Base-by-base conservation (phyloP, 2,329 filamentous ascomycete genomes). In the Trichoderma koningiopsis region DNA sequence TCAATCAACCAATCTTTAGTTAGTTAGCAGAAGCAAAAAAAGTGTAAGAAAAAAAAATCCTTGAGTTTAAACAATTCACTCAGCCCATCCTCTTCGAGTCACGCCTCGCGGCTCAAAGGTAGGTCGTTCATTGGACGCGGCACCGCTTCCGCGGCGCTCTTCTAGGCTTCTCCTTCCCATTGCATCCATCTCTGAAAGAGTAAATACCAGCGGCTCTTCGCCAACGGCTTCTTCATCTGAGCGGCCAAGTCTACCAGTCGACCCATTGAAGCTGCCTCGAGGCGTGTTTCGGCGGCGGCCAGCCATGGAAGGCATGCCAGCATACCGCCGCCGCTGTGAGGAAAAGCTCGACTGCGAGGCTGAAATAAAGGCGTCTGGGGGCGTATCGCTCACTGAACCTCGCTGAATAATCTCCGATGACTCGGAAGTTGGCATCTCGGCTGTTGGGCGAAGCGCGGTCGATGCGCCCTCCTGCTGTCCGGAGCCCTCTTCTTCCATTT, bases 171-270 rank as follows among this genome's bases (percentile, higher is more conserved):
- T 83, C 71, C 88, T 82, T 56, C 85, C 84, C 68, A 85, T 84
- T 22, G 86, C 82, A 72, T 89, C 88, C 76, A 92, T 86, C 77
- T 93, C 91, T 43, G 89, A 91, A 83, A 93, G 88, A 72, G 91
- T 89, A 77, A 93, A 93, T 11, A 93, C 83, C 11, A 93, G 78
- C 0, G 89, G 89, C 74, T 93, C 91, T 67, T 92, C 91, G 70
- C 91, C 89, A 29, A 83, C 79, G 6, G 87, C 86, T 63, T 83
- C 82, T 56, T 83, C 81, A 29, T 84, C 82, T n/a, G 77, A 81
- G 5, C 81, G 80, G 5, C 74, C 75, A 22, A 80, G 74, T n/a
- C 81, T 76, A 33, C 77, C 77, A 13, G 76, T 77, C 2, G 81
- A 82, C 29, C 82, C 81, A 1, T 77, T 78, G 70, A 84, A 83